Evolutionary conservation across 2,329 filamentous ascomycete genomes (phyloP).

Genomic region (Fusarium acutatum): DNA sequence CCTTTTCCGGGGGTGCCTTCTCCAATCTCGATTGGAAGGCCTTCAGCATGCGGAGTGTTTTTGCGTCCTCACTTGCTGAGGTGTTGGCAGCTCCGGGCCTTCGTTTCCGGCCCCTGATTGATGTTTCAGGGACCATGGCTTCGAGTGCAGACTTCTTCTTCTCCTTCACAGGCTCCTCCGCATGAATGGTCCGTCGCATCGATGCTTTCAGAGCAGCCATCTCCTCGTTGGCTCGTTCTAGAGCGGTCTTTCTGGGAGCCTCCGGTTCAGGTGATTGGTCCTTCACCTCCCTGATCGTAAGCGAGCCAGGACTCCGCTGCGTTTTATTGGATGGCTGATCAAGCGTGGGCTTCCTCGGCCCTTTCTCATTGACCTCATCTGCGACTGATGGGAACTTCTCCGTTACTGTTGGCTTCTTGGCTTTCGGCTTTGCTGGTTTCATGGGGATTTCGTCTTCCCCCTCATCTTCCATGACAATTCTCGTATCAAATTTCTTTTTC

Average conservation of each 20-base stretch:
- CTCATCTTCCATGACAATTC: slow-evolving; percentile 70
- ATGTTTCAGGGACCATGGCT: slow-evolving; percentile 76
- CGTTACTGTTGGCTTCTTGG: slow-evolving; percentile 42
- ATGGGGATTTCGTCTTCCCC: slow-evolving; percentile 43
- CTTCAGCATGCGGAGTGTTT: slow-evolving; percentile 75
- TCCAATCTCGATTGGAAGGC: slow-evolving; percentile 84
- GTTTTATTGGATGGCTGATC: slow-evolving; percentile 5
- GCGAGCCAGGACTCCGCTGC: slow-evolving; percentile 21
- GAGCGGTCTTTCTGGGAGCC: slow-evolving; percentile 55
- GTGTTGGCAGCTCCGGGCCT: slow-evolving; percentile 64
- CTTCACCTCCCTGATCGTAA: slow-evolving; percentile 12
- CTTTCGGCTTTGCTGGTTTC: slow-evolving; percentile 41
- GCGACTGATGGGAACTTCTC: slow-evolving; percentile 24
- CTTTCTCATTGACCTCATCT: slow-evolving; percentile 15
- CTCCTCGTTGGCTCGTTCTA: slow-evolving; percentile 80
- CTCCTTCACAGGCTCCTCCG: slow-evolving; percentile 58
- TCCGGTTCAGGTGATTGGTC: slow-evolving; percentile 41
- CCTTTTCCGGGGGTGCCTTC: slow-evolving; percentile 54
- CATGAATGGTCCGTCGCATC: slow-evolving; percentile 73
- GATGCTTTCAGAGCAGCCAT: slow-evolving; percentile 83
- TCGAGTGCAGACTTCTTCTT: slow-evolving; percentile 75
- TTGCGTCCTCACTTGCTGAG: slow-evolving; percentile 65
- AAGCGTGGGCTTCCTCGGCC: neutral
- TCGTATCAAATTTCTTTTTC: slow-evolving; percentile 81
- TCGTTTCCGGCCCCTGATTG: slow-evolving; percentile 75